Base-by-base conservation (phyloP, 108 stramenopile genomes). In the Thalassiosira profunda region DNA sequence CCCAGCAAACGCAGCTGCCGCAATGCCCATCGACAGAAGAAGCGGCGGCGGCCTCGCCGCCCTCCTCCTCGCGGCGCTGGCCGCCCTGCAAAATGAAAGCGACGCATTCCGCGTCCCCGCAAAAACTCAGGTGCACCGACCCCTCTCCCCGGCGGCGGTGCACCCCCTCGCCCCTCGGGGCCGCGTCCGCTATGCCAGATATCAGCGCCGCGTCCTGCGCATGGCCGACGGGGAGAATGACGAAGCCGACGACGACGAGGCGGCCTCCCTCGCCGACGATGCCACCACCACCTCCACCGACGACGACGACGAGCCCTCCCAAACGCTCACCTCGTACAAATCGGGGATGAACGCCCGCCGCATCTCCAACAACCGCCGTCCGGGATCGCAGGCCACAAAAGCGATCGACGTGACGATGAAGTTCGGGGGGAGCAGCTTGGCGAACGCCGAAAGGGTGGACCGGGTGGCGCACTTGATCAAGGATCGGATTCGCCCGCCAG, bases 351-450 rank as follows among this genome's bases (percentile, higher is more conserved):
- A 30, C 42, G 36, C 41, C 3, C 54, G 56, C 8, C 65, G 65
- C 24, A 54, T 12, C 29, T 30, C 26, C 40, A 28, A 20, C 5
- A 34, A 41, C 42, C 26, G 28, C n/a, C 53, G 65, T 7, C 65
- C 65, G 24, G 65, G 65, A 12, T 60, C 68, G 20, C 33, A 26
- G 41, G 25, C 38, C 24, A 11, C 38, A 25, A 26, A 23, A 7
- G 31, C 70, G 5, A 80, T 81, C 21, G 85, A 86, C 44, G 83
- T 86, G 11, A 88, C 86, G 29, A 92, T 97, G 84, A 99, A 99
- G 57, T 99, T 99, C 67, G 98, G 98, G 18, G 98, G 98, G 0
- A 89, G 87, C 23, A 92, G 90, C 35, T 43, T 99, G 35, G 97
- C 97, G 53, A 83, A 94, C 37, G 67, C 88, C 12, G 87, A 92